Conservation (phyloP, 2,329 filamentous ascomycete species). For the Pseudopyrenochaeta lycopersici region DNA sequence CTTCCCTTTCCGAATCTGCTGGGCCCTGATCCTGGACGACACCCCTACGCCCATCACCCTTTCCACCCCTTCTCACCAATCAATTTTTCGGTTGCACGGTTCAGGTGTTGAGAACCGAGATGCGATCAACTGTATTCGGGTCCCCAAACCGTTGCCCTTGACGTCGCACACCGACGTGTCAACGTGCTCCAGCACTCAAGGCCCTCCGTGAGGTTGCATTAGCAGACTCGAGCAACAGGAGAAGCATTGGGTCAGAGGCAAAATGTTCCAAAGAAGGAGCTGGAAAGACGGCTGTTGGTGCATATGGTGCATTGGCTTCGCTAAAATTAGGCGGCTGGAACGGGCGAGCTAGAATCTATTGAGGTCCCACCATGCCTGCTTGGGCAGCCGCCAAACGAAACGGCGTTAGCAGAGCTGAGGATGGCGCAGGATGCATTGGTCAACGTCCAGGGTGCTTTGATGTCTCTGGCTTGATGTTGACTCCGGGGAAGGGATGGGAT, state of each 20-base stretch:
- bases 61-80: not conserved
- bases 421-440: not conserved
- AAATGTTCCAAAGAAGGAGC: not conserved
- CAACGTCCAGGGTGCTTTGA: not conserved
- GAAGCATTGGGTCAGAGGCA: not conserved
- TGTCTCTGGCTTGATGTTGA: not conserved
- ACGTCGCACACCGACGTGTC: not conserved
- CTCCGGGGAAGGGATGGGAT: conserved; percentile 7
- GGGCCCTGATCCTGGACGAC: not conserved
- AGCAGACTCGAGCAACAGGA: not conserved
- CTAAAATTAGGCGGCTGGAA: conserved; percentile 12
- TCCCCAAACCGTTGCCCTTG: not conserved
- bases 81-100: not conserved
- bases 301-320: conserved; percentile 7
- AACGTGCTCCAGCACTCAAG: not conserved
- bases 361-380: not conserved
- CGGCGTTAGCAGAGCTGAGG: not conserved
- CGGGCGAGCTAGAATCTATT: not conserved
- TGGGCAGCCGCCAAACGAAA: not conserved
- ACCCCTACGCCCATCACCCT: not conserved
- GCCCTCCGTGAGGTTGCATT: not conserved
- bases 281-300: not conserved
- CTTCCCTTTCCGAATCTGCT: not conserved
- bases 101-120: not conserved
- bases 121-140: not conserved